Percentiles rank a stretch among this genome's conserved stretches.
These are phyloP conservation scores for Bromus sterilis DNA, from an alignment of 176 grass and related monocot species.

Conservation along the genomic window DNA sequence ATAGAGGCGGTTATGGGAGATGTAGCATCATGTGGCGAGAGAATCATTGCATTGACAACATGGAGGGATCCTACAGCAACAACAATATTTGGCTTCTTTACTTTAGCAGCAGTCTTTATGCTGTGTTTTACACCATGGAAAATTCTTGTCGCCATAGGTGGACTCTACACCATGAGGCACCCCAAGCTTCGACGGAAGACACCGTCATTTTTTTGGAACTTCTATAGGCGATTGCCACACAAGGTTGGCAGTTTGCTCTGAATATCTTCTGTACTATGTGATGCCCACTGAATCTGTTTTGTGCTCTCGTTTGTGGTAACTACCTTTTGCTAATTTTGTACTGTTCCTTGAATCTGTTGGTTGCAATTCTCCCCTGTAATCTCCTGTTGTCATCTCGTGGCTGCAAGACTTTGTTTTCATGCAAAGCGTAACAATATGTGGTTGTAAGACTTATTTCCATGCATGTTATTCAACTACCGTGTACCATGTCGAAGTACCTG, in stretches of 20 bases:
- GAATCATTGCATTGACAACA: not conserved
- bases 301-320: not conserved
- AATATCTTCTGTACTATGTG: not conserved
- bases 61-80: constrained; percentile 3
- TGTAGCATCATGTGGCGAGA: not conserved
- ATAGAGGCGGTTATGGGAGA: not conserved
- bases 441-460: not conserved
- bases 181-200: not conserved
- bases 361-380: not conserved
- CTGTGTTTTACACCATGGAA: not conserved
- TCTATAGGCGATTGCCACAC: not conserved
- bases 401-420: not conserved
- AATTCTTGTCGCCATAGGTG: not conserved
- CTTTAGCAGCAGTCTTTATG: not conserved
- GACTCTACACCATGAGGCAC: not conserved
- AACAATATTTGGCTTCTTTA: not conserved
- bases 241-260: not conserved
- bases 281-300: not conserved
- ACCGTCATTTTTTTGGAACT: not conserved
- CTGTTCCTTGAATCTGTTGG: not conserved
- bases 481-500: too few species aligned
- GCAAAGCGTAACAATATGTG: not conserved
- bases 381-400: not conserved
- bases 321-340: not conserved
- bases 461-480: too few species aligned